Conservation (phyloP, 495 filamentous ascomycete genomes). For the Penicillium pulvis region DNA sequence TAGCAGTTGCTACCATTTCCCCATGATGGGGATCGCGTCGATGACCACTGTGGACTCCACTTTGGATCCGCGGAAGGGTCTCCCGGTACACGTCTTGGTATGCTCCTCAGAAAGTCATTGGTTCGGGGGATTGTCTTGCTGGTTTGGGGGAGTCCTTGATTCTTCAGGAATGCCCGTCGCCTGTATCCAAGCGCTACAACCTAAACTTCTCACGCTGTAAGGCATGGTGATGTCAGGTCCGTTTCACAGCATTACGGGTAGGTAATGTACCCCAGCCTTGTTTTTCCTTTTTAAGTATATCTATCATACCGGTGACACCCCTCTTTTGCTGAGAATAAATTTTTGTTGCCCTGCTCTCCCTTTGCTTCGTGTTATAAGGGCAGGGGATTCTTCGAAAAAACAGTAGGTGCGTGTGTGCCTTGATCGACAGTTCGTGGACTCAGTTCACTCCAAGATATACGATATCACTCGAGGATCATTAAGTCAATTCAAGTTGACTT, state of each 20-base stretch:
- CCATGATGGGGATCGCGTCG: not conserved
- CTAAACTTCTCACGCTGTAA: conserved; percentile 6
- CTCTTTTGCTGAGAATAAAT: too few relatives aligned
- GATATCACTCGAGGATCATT: not conserved
- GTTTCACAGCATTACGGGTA: conserved; percentile 13
- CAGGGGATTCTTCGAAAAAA: not conserved
- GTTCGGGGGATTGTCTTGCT: not conserved
- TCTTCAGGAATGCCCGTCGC: conserved; percentile 15
- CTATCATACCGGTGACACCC: conserved; percentile 22
- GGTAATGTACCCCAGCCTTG: conserved; percentile 6
- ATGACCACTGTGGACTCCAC: not conserved
- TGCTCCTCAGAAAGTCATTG: conserved; percentile 4
- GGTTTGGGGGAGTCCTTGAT: not conserved
- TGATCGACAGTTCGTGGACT: not conserved
- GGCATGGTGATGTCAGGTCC: conserved; percentile 31
- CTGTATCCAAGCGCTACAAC: conserved; percentile 23
- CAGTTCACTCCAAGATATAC: not conserved
- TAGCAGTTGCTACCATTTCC: not conserved
- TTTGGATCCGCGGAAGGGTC: conserved; percentile 1
- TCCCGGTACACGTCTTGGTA: conserved; percentile 2
- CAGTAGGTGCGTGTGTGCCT: conserved; percentile 1
- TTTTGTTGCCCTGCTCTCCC: not conserved
- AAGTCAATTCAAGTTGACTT: not conserved
- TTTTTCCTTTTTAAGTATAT: conserved; percentile 18
- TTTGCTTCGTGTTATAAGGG: not conserved